phyloP scores from a whole-genome alignment of 306 rosid genomes.

The Morella rubra region DNA sequence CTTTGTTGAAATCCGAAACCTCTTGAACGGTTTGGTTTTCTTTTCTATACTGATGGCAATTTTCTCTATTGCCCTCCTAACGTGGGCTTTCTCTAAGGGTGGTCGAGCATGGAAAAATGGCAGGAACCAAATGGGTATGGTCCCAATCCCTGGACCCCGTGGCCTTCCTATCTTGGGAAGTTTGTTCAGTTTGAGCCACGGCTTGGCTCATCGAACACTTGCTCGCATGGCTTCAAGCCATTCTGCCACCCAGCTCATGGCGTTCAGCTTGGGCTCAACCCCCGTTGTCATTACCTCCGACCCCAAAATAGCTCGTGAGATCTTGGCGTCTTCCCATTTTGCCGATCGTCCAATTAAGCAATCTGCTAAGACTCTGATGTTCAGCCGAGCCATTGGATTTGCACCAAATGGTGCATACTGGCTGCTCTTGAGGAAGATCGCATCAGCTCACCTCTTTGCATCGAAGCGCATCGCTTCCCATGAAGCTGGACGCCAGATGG shows the following conservation, averaged over 20 bases:
- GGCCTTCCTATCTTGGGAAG: slow-evolving; percentile 12
- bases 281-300: slow-evolving; percentile 41
- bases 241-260: slow-evolving; percentile 37
- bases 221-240: slow-evolving; percentile 13
- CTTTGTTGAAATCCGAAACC: no score
- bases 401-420: slow-evolving; percentile 46
- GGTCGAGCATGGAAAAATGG: slow-evolving; percentile 6
- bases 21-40: not conserved
- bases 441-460: slow-evolving; percentile 41
- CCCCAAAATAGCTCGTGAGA: slow-evolving; percentile 41
- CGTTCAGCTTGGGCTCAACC: slow-evolving; percentile 51
- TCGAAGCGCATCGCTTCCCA: slow-evolving; percentile 31
- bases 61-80: not conserved
- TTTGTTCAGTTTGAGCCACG: not conserved
- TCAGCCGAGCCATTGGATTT: slow-evolving; percentile 49
- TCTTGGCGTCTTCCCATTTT: slow-evolving; percentile 34
- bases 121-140: slow-evolving; percentile 1
- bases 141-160: slow-evolving; percentile 1
- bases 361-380: slow-evolving; percentile 47
- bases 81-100: slow-evolving; percentile 6
- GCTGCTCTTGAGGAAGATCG: slow-evolving; percentile 37
- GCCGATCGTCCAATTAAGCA: slow-evolving; percentile 44
- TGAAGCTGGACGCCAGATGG: slow-evolving; percentile 26
- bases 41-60: not conserved
- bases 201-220: not conserved